Percentiles rank a stretch among this genome's conserved stretches.
phyloP scores from a whole-genome alignment of 2,329 filamentous ascomycete genomes.

The Metarhizium robertsii region DNA sequence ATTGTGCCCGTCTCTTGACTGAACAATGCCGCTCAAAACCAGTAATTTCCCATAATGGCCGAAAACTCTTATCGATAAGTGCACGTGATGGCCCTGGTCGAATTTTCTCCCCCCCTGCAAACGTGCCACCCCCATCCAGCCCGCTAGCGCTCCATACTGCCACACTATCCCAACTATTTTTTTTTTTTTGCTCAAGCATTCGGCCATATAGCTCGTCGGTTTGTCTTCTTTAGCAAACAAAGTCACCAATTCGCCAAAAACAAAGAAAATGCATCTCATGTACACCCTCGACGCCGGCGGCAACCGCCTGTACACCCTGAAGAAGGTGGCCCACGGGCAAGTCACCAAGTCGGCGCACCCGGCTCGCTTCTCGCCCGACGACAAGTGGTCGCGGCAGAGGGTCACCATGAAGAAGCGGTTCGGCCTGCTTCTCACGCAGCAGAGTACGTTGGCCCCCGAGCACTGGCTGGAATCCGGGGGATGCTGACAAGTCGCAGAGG shows the following conservation, averaged over 20 bases:
- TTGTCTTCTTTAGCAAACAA: too few species aligned
- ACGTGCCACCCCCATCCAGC: constrained; percentile 5
- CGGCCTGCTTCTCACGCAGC: constrained; percentile 77
- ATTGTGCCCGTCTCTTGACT: not conserved
- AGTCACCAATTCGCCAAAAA: not conserved
- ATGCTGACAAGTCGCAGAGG: not conserved
- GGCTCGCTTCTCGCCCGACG: constrained; percentile 92
- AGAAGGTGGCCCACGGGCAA: constrained; percentile 75
- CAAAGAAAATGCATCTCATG: constrained; percentile 50
- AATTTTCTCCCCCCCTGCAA: constrained; percentile 3
- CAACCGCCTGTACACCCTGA: constrained; percentile 89
- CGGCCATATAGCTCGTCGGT: too few species aligned
- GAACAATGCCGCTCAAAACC: too few species aligned
- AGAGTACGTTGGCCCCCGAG: constrained; percentile 31
- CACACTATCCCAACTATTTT: too few species aligned
- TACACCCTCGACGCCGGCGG: constrained; percentile 76
- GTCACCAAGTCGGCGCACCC: constrained; percentile 96
- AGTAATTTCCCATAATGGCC: too few species aligned
- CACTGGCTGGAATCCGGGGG: too few species aligned
- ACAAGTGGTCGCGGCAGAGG: constrained; percentile 96
- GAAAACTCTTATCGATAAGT: constrained; percentile 6
- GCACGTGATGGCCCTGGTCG: constrained; percentile 11
- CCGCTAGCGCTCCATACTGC: too few species aligned
- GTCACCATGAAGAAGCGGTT: constrained; percentile 94
- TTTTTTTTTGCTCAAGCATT: too few species aligned